phyloP scores from a whole-genome alignment of 768 basidiomycete genomes.

The Leccinum incarnatum region DNA sequence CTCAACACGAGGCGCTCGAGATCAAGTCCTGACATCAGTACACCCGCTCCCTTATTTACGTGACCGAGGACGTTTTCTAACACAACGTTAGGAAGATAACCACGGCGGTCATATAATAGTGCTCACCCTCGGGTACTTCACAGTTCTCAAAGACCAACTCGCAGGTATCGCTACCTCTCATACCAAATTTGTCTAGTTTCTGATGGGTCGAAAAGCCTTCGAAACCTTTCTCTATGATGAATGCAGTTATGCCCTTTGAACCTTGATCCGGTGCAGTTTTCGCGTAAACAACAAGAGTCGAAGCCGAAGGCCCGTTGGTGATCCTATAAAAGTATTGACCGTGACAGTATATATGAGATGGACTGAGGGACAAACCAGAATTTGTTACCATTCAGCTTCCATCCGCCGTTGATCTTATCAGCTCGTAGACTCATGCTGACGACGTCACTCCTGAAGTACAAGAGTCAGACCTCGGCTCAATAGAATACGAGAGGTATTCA shows the following conservation, averaged over 20 bases:
- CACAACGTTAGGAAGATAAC: neutral
- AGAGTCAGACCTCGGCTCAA: neutral
- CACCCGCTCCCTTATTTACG: slow-evolving; percentile 75
- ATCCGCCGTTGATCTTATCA: slow-evolving; percentile 73
- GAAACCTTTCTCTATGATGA: slow-evolving; percentile 82
- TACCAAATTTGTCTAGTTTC: slow-evolving; percentile 94
- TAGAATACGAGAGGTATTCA: neutral
- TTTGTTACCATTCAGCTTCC: slow-evolving; percentile 83
- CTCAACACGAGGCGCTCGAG: slow-evolving; percentile 88
- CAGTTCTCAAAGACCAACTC: slow-evolving; percentile 92
- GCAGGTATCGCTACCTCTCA: slow-evolving; percentile 94
- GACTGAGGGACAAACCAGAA: slow-evolving; percentile 63
- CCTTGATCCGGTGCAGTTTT: slow-evolving; percentile 76
- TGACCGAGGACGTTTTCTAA: slow-evolving; percentile 82
- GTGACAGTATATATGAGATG: neutral
- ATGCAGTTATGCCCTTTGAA: slow-evolving; percentile 89
- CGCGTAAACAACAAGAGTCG: slow-evolving; percentile 90
- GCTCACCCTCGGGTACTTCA: slow-evolving; percentile 78
- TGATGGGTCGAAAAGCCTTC: slow-evolving; percentile 85
- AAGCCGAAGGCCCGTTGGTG: slow-evolving; percentile 90
- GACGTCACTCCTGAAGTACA: slow-evolving; percentile 65
- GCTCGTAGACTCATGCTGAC: slow-evolving; percentile 88
- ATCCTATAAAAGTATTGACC: slow-evolving; percentile 56
- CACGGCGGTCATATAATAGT: neutral
- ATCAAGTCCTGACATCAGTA: slow-evolving; percentile 94